Conservation (phyloP, 371 early-diverging fungal species). For the Mortierella sp. region DNA sequence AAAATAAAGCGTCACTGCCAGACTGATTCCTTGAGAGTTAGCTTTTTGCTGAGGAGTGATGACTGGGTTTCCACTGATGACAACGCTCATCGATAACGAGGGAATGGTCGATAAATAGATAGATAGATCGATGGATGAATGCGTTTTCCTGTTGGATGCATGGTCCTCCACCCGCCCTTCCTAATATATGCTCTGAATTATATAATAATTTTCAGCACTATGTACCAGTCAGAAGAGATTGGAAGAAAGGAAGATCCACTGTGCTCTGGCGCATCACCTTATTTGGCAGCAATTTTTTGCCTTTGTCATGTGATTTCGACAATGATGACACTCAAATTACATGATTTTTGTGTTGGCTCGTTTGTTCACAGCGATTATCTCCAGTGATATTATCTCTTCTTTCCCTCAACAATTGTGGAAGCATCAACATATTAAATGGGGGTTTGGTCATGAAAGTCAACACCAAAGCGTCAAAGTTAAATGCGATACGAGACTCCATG, state of each 20-base stretch:
- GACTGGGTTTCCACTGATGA: background rate
- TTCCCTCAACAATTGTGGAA: no score
- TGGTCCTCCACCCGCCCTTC: background rate
- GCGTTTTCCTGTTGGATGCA: background rate
- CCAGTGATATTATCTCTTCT: no score
- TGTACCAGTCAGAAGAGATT: slow-evolving; percentile 36
- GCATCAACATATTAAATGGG: no score
- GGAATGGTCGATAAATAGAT: background rate
- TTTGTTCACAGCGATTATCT: no score
- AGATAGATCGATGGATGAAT: slow-evolving; percentile 21
- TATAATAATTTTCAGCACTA: slow-evolving; percentile 11
- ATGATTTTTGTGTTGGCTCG: no score
- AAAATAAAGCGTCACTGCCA: no score
- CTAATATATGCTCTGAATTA: background rate
- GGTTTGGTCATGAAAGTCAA: no score
- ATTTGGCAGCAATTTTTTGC: background rate
- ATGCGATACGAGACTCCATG: no score
- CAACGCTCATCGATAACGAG: background rate
- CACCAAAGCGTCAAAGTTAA: no score
- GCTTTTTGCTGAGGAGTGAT: background rate
- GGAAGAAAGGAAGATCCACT: slow-evolving; percentile 28
- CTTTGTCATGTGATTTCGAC: background rate
- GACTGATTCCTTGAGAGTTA: no score
- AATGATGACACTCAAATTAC: no score
- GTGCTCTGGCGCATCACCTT: background rate